phyloP scores from a whole-genome alignment of 1,284 basidiomycete species.

The Sporisorium scitamineum region DNA sequence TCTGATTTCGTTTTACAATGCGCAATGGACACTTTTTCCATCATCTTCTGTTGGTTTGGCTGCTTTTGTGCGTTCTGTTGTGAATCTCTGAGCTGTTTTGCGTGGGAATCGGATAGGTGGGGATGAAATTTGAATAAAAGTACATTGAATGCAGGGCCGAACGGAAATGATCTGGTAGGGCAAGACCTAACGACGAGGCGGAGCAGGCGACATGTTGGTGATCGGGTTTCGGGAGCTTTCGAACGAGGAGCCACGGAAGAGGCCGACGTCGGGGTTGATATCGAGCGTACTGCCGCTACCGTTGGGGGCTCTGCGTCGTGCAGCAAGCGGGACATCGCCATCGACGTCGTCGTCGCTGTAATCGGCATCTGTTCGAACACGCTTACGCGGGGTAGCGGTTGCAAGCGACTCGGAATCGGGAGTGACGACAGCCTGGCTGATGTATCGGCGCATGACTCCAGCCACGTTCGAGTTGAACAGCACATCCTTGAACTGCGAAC shows the following conservation, averaged over 20 bases:
- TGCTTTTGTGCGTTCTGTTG: not conserved
- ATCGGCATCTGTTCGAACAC: constrained; percentile 3
- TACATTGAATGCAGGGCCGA: not conserved
- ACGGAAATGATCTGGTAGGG: not conserved
- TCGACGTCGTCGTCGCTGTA: constrained; percentile 14
- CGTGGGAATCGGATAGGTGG: not conserved
- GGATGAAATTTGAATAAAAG: constrained; percentile 4
- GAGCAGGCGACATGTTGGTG: constrained; percentile 22
- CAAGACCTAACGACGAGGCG: constrained; percentile 1
- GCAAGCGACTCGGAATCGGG: constrained; percentile 10
- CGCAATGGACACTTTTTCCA: constrained; percentile 7
- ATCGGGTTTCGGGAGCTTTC: constrained; percentile 24
- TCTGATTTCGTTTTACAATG: not conserved
- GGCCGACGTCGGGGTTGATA: constrained; percentile 28
- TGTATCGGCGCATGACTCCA: constrained; percentile 30
- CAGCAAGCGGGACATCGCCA: constrained; percentile 17
- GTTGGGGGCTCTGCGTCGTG: constrained; percentile 8
- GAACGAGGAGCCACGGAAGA: constrained; percentile 12
- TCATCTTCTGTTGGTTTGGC: not conserved
- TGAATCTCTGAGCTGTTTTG: not conserved
- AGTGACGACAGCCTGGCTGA: constrained; percentile 13
- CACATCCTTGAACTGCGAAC: constrained; percentile 50
- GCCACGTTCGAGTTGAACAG: constrained; percentile 40
- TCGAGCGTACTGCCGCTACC: constrained; percentile 15
- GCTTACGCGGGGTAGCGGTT: constrained; percentile 5